Evolutionary conservation across 345 rosid genomes (phyloP).

Genomic region (Acer negundo): DNA sequence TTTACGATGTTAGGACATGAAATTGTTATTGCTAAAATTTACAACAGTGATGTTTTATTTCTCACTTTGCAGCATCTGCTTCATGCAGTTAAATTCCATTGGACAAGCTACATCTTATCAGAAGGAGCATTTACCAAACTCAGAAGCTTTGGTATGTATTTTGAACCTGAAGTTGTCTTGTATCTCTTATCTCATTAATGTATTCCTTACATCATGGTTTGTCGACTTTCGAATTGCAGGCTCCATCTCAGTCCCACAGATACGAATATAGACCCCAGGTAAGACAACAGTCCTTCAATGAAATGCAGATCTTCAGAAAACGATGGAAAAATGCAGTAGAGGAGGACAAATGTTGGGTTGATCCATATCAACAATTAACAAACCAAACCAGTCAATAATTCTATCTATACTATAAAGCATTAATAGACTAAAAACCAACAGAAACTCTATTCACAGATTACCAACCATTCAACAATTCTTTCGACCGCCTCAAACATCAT

Average conservation of each 20-base stretch:
- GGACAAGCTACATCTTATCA: conserved; percentile 15
- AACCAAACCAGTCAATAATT: conserved; percentile 30
- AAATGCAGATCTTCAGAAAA: conserved; percentile 66
- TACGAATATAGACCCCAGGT: conserved; percentile 68
- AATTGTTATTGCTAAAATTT: neutral
- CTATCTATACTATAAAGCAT: neutral
- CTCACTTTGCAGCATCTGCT: neutral
- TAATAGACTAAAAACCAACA: neutral
- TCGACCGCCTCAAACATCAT: neutral
- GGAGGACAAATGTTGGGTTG: conserved; percentile 82
- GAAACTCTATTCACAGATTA: neutral
- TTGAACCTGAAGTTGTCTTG: conserved; percentile 20
- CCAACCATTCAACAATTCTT: conserved; percentile 4
- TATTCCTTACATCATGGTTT: neutral
- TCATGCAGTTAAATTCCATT: conserved; percentile 24
- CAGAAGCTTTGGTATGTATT: conserved; percentile 24
- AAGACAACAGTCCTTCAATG: conserved; percentile 67
- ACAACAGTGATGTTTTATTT: neutral
- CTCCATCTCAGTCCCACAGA: conserved; percentile 35
- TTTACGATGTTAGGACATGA: neutral
- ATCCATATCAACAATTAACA: conserved; percentile 48
- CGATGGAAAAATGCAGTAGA: conserved; percentile 71
- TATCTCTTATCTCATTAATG: neutral
- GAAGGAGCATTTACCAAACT: conserved; percentile 20
- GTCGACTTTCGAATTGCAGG: conserved; percentile 39